These are phyloP conservation scores for Polygonum aviculare DNA, from an alignment of 148 eudicot genomes.

Conservation along the genomic window DNA sequence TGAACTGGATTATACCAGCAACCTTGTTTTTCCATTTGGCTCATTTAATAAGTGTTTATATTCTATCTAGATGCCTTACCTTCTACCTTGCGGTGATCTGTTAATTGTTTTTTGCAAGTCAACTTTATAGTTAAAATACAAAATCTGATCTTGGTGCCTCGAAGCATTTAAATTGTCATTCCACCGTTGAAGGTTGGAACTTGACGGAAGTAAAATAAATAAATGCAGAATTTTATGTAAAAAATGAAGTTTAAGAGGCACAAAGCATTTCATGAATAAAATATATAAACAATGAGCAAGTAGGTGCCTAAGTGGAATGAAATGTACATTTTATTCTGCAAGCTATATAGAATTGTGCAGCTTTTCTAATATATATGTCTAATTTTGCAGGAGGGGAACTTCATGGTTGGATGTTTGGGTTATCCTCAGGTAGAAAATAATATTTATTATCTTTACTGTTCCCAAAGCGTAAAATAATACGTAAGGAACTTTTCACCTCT, in stretches of 20 bases:
- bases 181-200: background rate
- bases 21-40: background rate
- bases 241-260: background rate
- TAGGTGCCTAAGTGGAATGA: background rate
- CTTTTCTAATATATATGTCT: slow-evolving; percentile 2
- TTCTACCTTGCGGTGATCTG: background rate
- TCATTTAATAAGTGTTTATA: background rate
- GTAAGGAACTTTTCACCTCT: background rate
- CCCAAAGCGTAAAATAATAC: background rate
- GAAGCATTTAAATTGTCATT: background rate
- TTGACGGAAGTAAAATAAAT: background rate
- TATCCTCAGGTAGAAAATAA: slow-evolving; percentile 62
- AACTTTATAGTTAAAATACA: background rate
- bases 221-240: background rate
- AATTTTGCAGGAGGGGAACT: slow-evolving; percentile 78
- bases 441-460: background rate
- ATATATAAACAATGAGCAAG: background rate
- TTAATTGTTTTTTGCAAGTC: background rate
- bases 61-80: background rate
- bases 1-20: background rate
- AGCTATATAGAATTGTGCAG: background rate
- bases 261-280: background rate
- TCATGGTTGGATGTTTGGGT: slow-evolving; percentile 95
- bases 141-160: background rate
- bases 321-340: background rate